Conservation (phyloP, 371 early-diverging fungal genomes). For the Rhizopus stolonifer region DNA sequence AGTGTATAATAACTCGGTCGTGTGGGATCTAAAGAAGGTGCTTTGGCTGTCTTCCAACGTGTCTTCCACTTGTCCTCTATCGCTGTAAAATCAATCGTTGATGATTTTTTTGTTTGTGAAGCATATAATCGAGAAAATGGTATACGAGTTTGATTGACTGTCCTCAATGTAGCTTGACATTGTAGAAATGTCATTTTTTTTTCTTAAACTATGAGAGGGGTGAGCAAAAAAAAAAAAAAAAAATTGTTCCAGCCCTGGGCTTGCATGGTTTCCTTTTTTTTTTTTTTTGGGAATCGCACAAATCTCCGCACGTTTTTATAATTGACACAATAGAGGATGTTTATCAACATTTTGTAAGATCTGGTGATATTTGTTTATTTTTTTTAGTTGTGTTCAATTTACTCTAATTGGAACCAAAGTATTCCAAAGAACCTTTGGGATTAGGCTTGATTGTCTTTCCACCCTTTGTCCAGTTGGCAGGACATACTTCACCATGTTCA, state of each 20-base stretch:
- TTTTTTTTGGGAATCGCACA: neutral
- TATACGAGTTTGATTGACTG: neutral
- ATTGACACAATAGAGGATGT: neutral
- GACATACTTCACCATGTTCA: conserved; percentile 72
- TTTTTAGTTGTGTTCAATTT: too few species aligned
- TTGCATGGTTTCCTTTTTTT: neutral
- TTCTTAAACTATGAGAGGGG: too few species aligned
- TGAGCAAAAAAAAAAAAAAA: neutral
- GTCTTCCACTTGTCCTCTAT: conserved; percentile 63
- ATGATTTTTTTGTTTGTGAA: conserved; percentile 2
- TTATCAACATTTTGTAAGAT: too few species aligned
- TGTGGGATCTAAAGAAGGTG: conserved; percentile 5
- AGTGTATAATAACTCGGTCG: conserved; percentile 76
- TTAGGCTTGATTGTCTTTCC: conserved; percentile 70
- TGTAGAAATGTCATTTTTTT: conserved; percentile 1
- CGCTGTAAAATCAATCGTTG: conserved; percentile 36
- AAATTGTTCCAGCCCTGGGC: neutral
- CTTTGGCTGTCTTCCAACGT: conserved; percentile 47
- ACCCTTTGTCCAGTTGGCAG: conserved; percentile 87
- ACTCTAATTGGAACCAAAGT: conserved; percentile 58
- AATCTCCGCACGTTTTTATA: neutral
- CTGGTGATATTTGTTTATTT: too few species aligned
- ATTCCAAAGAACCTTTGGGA: conserved; percentile 75
- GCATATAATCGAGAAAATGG: neutral
- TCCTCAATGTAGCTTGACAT: neutral